A percentile compares a stretch with the other conserved stretches of the same genome.
phyloP scores from a whole-genome alignment of 2,329 filamentous ascomycete species.

The Penicillium vulpinum region DNA sequence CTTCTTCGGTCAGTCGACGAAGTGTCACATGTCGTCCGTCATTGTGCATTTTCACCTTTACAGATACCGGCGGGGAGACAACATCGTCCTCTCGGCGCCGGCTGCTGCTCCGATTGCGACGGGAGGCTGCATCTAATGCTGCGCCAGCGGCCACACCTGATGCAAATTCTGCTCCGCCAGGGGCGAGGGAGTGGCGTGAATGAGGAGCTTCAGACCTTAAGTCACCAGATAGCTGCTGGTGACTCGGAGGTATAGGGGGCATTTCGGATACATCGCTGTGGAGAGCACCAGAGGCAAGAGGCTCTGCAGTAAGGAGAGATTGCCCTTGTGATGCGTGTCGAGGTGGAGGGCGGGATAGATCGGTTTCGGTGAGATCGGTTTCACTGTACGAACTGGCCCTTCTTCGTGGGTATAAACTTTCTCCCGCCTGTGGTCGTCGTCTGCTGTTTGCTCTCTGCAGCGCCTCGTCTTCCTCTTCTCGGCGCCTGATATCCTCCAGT shows the following conservation, averaged over 20 bases:
- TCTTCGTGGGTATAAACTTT: slow-evolving; percentile 51
- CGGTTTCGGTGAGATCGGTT: slow-evolving; percentile 41
- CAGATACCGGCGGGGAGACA: slow-evolving; percentile 60
- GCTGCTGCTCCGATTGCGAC: slow-evolving; percentile 33
- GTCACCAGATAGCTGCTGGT: slow-evolving; percentile 40
- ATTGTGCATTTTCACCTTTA: slow-evolving; percentile 66
- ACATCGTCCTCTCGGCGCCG: slow-evolving; percentile 42
- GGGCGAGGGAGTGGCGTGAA: slow-evolving; percentile 14
- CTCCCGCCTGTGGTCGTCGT: slow-evolving; percentile 65
- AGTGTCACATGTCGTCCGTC: slow-evolving; percentile 65
- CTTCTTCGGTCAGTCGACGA: slow-evolving; percentile 60
- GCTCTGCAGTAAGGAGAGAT: slow-evolving; percentile 35
- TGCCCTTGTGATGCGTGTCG: slow-evolving; percentile 34
- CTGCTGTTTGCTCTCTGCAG: slow-evolving; percentile 56
- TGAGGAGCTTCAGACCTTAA: slow-evolving; percentile 24
- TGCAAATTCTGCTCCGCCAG: slow-evolving; percentile 28
- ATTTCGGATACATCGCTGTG: slow-evolving; percentile 34
- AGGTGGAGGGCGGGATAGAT: slow-evolving; percentile 29
- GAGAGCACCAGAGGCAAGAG: slow-evolving; percentile 32
- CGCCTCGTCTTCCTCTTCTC: slow-evolving; percentile 55
- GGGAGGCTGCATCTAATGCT: slow-evolving; percentile 32
- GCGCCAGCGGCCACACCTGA: slow-evolving; percentile 31
- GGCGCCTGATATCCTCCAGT: slow-evolving; percentile 55
- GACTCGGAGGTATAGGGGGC: slow-evolving; percentile 44
- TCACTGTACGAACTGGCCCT: slow-evolving; percentile 36